A percentile compares a stretch with the other conserved stretches of the same genome.
These are phyloP conservation scores for Crithidia thermophila DNA, from an alignment of 208 protist genomes.

Conservation along the genomic window DNA sequence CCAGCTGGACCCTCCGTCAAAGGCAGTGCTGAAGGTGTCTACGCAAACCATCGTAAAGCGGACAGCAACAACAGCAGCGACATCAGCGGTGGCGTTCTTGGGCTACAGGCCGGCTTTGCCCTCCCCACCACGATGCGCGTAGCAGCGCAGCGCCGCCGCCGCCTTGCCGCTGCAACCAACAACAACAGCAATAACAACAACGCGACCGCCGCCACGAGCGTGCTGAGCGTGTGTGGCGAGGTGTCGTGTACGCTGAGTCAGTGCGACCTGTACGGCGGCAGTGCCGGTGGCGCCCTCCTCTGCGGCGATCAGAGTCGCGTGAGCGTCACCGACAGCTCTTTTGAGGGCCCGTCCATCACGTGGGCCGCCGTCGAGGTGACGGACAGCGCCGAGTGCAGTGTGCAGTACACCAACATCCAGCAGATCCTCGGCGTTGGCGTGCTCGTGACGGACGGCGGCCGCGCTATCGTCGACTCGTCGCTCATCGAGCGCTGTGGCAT, in stretches of 20 bases:
- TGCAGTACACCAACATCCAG: slow-evolving; percentile 30
- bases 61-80: neutral
- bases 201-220: slow-evolving; percentile 13
- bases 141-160: neutral
- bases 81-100: neutral
- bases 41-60: neutral
- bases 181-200: no score
- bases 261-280: slow-evolving; percentile 46
- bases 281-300: slow-evolving; percentile 24
- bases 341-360: slow-evolving; percentile 33
- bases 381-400: neutral
- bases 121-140: slow-evolving; percentile 16
- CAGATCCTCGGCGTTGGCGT: slow-evolving; percentile 41
- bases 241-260: slow-evolving; percentile 22
- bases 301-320: slow-evolving; percentile 17
- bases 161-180: no score
- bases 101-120: neutral
- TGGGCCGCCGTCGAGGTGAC: slow-evolving; percentile 39
- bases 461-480: slow-evolving; percentile 17
- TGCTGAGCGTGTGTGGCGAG: slow-evolving; percentile 22
- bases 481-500: slow-evolving; percentile 40
- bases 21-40: no score
- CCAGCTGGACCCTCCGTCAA: no score
- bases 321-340: slow-evolving; percentile 34
- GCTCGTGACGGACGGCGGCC: slow-evolving; percentile 15